Percentiles rank a stretch among this genome's conserved stretches.
These are phyloP conservation scores for Alloteropsis semialata DNA, from an alignment of 176 grass and related monocot species.

Conservation along the genomic window DNA sequence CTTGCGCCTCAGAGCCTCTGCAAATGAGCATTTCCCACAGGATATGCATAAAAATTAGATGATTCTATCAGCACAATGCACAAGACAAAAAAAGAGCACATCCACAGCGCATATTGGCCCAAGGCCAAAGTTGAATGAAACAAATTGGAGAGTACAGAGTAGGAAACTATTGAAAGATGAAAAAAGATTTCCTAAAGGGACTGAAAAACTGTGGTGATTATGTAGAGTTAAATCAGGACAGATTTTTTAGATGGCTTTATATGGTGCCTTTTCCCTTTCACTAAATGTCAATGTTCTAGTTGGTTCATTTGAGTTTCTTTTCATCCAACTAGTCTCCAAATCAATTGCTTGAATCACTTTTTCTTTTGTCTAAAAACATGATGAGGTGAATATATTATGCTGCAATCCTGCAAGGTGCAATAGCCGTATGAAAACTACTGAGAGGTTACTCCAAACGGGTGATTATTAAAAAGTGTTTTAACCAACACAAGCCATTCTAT, in stretches of 20 bases:
- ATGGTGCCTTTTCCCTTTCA: neutral
- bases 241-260: neutral
- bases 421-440: neutral
- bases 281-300: neutral
- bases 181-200: neutral
- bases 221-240: neutral
- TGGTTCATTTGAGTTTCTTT: neutral
- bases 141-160: neutral
- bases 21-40: neutral
- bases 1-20: constrained; percentile 31
- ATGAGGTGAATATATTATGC: neutral
- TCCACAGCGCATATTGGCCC: neutral
- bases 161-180: neutral
- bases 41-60: neutral
- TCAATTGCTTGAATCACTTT: neutral
- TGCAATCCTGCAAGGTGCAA: neutral
- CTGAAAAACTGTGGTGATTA: neutral
- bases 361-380: neutral
- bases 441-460: neutral
- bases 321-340: neutral
- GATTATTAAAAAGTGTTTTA: neutral
- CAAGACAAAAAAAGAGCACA: constrained; percentile 16
- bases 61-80: neutral
- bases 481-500: neutral
- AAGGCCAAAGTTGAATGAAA: neutral